Evolutionary conservation across 1,139 yeast species (phyloP).

Genomic region (Scheffersomyces insectosa): DNA sequence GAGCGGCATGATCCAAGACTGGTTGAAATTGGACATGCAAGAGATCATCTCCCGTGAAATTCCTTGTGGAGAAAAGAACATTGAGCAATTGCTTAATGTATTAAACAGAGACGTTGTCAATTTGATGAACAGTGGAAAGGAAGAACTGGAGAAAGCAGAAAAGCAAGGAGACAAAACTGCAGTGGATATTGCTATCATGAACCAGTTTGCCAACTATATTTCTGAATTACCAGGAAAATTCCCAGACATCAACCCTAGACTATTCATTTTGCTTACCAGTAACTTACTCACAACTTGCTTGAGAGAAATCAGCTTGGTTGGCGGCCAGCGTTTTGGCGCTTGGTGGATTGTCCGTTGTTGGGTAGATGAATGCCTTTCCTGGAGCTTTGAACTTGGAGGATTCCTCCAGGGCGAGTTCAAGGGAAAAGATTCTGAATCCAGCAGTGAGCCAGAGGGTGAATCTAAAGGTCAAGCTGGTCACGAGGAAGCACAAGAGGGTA

Average conservation of each 20-base stretch:
- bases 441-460: not conserved
- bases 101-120: conserved; percentile 45
- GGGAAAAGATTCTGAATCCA: not conserved
- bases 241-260: conserved; percentile 52
- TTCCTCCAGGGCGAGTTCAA: conserved; percentile 44
- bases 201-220: conserved; percentile 25
- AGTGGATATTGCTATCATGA: conserved; percentile 8
- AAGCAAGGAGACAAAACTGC: not conserved
- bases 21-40: conserved; percentile 55
- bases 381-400: conserved; percentile 73
- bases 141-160: not conserved
- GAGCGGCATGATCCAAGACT: conserved; percentile 57
- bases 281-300: conserved; percentile 64
- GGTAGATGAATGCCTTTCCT: conserved; percentile 71
- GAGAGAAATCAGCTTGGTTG: conserved; percentile 59
- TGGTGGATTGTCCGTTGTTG: conserved; percentile 83
- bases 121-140: conserved; percentile 23
- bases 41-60: conserved; percentile 55
- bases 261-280: conserved; percentile 55
- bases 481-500: not conserved
- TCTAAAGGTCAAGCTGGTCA: not conserved
- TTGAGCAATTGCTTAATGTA: conserved; percentile 35
- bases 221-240: conserved; percentile 48
- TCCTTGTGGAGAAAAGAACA: conserved; percentile 45
- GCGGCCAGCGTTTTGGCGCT: conserved; percentile 65